Base-by-base conservation (phyloP, 1,284 basidiomycete genomes). In the Exobasidium cylindrosporum region DNA sequence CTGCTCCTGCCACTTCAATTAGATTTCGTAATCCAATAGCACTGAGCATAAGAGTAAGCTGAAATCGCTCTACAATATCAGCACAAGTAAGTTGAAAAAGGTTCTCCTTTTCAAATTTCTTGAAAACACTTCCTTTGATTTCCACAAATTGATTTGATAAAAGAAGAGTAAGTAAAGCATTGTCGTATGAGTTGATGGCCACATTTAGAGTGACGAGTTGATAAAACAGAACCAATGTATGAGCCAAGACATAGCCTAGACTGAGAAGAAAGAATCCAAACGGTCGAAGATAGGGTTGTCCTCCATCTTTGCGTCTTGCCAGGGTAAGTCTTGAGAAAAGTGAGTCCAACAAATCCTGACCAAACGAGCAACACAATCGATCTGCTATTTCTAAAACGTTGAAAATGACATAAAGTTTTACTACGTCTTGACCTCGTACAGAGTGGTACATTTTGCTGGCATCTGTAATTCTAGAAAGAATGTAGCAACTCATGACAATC, bases 61-160 rank as follows among this genome's bases (percentile, higher is more conserved):
- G 93, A 76, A 98, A 99, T 1, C 96, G 88, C 81, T 99, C 96
- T 29, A 98, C 96, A 66, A 99, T 97, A 80, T 99, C 96, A 53
- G 77, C 77, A 60, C 77, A 79, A 23, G 93, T 96, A 67, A 99
- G 94, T 80, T 99, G 96, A 79, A 99, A 97, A n/a, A 99, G 85
- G 76, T 91, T 97, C 76, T 98, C 96, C 81, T 97, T 99, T 80
- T 98, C 96, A 73, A 99, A 98, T 80, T 91, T 97, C 82, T 98
- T 99, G 86, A 99, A 99, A 0, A 99, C 96, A 72, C 83, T 94
- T 43, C 95, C 94, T 82, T 99, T 99, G 82, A 98, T 98, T 82
- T 99, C 96, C 53, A 98, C 95, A 77, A 99, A 98, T 80, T 99
- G 96, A 80, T 98, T 99, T 49, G 92, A 97, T 47, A 98, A 87